Evolutionary conservation across 768 basidiomycete genomes (phyloP).

Genomic region (Pleurotus eryngii): DNA sequence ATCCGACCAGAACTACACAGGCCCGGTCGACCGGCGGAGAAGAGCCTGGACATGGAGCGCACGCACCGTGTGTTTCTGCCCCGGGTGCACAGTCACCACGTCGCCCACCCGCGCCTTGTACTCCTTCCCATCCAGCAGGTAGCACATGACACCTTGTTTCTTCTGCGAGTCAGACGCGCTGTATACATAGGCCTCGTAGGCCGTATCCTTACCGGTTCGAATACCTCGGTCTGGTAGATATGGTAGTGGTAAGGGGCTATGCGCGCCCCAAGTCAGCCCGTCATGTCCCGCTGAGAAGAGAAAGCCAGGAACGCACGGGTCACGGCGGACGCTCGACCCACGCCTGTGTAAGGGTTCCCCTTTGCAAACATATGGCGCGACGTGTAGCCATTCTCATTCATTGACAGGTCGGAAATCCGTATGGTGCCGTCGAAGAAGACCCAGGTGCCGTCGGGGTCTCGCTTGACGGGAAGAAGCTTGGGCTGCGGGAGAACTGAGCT

Average conservation of each 20-base stretch:
- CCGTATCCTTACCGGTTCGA: neutral
- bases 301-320: neutral
- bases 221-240: constrained; percentile 1
- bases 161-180: neutral
- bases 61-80: neutral
- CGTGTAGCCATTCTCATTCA: neutral
- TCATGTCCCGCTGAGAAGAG: neutral
- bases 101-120: neutral
- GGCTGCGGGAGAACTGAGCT: neutral
- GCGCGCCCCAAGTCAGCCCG: neutral
- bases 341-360: neutral
- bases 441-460: neutral
- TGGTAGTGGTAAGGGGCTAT: constrained; percentile 1
- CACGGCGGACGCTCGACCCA: neutral
- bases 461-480: neutral
- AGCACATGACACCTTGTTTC: constrained; percentile 7
- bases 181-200: neutral
- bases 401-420: neutral
- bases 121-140: constrained; percentile 3
- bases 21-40: neutral
- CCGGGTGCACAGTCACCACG: neutral
- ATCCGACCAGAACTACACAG: constrained; percentile 1
- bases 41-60: too few relatives aligned
- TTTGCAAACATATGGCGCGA: neutral
- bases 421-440: neutral